Evolutionary conservation across 23 red algal species (phyloP), one percentile per base, ranked within the genome.

Genomic region (Agarophyton chilense): DNA sequence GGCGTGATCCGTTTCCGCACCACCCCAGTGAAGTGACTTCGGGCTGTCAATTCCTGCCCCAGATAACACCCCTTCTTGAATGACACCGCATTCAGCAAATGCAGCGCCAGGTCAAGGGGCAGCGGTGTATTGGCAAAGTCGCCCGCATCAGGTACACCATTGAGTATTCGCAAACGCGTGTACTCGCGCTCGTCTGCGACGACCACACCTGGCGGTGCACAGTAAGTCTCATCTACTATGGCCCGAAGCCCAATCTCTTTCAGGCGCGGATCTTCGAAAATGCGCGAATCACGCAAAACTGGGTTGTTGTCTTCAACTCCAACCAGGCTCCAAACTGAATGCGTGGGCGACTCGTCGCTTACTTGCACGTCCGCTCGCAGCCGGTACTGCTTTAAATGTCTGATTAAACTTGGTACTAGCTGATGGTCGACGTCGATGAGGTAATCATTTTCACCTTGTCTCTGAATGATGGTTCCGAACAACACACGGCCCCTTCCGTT

Each of bases 11-110:
- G 92, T 42, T 95, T 95, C 32, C 96, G 87, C 46, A 95, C 42
- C 46, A 95, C 93, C 19, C 96, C 96, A 21, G 92, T 95, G 73
- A 95, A 90, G 78, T 95, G 84, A 16, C 85, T 91, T 3, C 96
- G 72, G 1, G 96, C 96, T 0, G 96, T 95, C 54, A 95, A 57
- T 79, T 98, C 96, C 72, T 98, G 96, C 21, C 96, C 96, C n/a
- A 98, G 73, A 41, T 98, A 98, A 32, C 96, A 98, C 31, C 96
- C 96, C 58, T 98, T 98, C 58, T 35, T 51, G 82, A 98, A 98
- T 5, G 79, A 85, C 9, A 98, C 90, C 1, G 72, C 96, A 13
- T 90, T 84, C 2, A 95, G 52, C 57, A 70, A 76, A 33, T 98
- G 92, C 31, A 98, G 75, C 62, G 78, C 92, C 40, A 83, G 55